These are phyloP conservation scores for Pichia sorboxylosa DNA, from an alignment of 1,139 yeast genomes.

Conservation along the genomic window DNA sequence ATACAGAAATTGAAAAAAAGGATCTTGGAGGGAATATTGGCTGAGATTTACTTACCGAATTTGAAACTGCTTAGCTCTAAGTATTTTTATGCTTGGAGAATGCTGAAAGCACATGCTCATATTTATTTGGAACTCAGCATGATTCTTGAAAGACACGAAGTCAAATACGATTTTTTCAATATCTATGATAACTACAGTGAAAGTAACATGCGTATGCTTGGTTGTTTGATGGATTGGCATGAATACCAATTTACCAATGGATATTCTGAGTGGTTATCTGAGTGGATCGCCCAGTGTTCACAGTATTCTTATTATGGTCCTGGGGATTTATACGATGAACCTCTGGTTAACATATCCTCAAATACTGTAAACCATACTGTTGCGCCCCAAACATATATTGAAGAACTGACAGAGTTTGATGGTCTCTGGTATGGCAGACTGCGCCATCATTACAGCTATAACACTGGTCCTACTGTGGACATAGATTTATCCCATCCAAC, in stretches of 20 bases:
- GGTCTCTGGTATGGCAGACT: too few relatives aligned
- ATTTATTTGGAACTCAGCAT: too few relatives aligned
- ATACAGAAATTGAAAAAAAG: background rate
- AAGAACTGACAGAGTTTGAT: too few relatives aligned
- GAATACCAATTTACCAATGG: background rate
- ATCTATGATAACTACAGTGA: constrained; percentile 11
- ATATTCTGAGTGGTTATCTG: constrained; percentile 2
- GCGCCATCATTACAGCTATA: too few relatives aligned
- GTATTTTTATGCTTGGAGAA: constrained; percentile 46
- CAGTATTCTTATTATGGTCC: constrained; percentile 1
- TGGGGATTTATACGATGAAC: too few relatives aligned
- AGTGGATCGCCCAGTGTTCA: constrained; percentile 2
- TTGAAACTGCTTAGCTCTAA: constrained; percentile 23
- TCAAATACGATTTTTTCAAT: constrained; percentile 5
- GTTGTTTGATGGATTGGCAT: background rate
- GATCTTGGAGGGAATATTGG: too few relatives aligned
- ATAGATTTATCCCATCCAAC: too few relatives aligned
- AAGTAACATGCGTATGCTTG: constrained; percentile 10
- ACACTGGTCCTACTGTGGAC: background rate
- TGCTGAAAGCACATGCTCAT: constrained; percentile 36
- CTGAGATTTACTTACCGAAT: too few relatives aligned
- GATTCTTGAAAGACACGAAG: constrained; percentile 1
- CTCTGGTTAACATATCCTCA: too few relatives aligned
- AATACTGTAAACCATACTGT: too few relatives aligned
- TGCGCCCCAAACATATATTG: too few relatives aligned